Conservation (phyloP, 1,284 basidiomycete genomes). For the Puccinia triticina region DNA sequence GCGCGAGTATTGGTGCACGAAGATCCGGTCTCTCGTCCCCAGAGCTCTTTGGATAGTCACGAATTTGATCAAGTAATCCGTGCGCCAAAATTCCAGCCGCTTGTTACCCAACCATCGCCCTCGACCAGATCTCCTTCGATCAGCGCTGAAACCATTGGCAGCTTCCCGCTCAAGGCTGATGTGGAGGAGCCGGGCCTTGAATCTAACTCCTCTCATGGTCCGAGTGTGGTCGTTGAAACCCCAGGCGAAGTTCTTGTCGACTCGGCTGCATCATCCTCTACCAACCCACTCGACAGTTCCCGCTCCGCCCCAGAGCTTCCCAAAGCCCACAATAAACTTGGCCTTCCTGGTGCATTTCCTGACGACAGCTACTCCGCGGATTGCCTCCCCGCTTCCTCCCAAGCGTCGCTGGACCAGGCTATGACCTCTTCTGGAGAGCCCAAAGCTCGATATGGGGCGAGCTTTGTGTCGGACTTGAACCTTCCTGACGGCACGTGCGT, state of each 20-base stretch:
- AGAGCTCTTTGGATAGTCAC: no score
- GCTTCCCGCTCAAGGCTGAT: neutral
- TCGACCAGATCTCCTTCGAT: slow-evolving; percentile 3
- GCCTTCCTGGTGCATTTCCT: slow-evolving; percentile 34
- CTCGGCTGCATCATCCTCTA: neutral
- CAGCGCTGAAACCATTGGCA: neutral
- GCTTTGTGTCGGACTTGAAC: slow-evolving; percentile 70
- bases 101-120: neutral
- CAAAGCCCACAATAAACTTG: neutral
- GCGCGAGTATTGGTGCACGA: neutral
- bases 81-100: neutral
- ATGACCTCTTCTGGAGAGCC: neutral
- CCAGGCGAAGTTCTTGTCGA: neutral
- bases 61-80: neutral
- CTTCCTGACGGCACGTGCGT: slow-evolving; percentile 75
- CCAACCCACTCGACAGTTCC: neutral
- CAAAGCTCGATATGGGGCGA: slow-evolving; percentile 60
- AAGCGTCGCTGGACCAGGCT: neutral
- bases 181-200: neutral
- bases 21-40: neutral
- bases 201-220: neutral
- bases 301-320: neutral
- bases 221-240: neutral
- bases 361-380: neutral
- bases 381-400: neutral